Base-by-base conservation (phyloP, 78 protist species). In the Polysphondylium violaceum region DNA sequence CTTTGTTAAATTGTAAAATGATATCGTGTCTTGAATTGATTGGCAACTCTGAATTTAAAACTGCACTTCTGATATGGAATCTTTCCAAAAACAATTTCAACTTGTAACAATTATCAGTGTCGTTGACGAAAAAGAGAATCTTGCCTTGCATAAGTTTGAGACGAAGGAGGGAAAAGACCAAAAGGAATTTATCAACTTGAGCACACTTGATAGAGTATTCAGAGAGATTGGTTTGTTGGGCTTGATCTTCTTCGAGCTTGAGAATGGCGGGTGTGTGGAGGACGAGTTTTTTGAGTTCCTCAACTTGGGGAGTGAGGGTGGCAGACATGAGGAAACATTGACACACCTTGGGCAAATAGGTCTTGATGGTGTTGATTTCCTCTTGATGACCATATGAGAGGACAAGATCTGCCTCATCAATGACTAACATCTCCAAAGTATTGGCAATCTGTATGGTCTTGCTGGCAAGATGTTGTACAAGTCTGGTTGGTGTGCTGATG, bases 401-500 rank as follows among this genome's bases (percentile, higher is more conserved):
- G 21, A 97, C 74, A 33, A 94, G 81, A 73, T 97, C 98, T 5
- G 98, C 98, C 59, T 97, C 98, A 90, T 97, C 98, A 50, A 95
- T 16, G 0, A 95, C 97, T 56, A 95, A 47, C 56, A 71, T 59
- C 38, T 64, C 59, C 0, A 96, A 56, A 19, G 79, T 51, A 5
- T 5, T 31, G 19, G 53, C 65, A 31, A 92, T 74, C 53, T 55
- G 31, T 31, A 78, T 60, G 25, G 71, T 40, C 33, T 64, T 53
- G 27, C 11, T 53, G 14, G 77, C 27, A 33, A 95, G 12, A 74
- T 95, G 96, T 40, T 76, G 76, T 16, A 78, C 93, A 14, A 95
- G 29, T 23, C 96, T 79, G 2, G 87, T 88, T 23, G 97, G 97
- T 59, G 97, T 95, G n/a, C 86, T 59, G 31, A 95, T 74, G 1